phyloP scores from a whole-genome alignment of 106 monocot genomes.

The Dendrobium officinale region DNA sequence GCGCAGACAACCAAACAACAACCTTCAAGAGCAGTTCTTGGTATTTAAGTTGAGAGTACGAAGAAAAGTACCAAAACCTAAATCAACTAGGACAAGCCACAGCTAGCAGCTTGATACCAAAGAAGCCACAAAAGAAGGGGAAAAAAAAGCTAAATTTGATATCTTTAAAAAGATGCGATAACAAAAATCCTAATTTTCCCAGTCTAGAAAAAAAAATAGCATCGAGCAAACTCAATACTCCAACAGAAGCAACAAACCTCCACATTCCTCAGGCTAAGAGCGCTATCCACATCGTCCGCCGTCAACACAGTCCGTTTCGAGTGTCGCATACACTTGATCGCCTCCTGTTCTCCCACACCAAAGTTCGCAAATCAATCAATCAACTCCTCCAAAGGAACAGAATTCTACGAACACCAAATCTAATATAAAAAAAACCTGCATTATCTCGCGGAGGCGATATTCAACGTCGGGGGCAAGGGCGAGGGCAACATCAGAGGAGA shows the following conservation, averaged over 20 bases:
- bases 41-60: neutral
- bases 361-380: neutral
- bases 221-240: neutral
- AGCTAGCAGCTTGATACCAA: neutral
- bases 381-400: neutral
- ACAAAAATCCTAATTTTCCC: neutral
- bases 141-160: neutral
- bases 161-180: neutral
- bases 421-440: constrained; percentile 47
- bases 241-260: constrained; percentile 39
- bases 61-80: neutral
- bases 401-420: neutral
- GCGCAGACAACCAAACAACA: too few species aligned
- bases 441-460: constrained; percentile 97
- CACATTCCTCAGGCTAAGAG: constrained; percentile 73
- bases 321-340: constrained; percentile 97
- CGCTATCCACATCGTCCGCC: constrained; percentile 90
- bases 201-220: neutral
- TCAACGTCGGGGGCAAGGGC: constrained; percentile 93
- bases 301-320: constrained; percentile 79
- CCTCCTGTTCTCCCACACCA: constrained; percentile 49
- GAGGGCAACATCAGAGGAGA: constrained; percentile 71
- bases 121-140: neutral
- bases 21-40: too few species aligned
- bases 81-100: neutral